Evolutionary conservation across 2,329 filamentous ascomycete genomes (phyloP), one percentile per base, ranked within the genome.

Genomic region (Curvularia sp.): DNA sequence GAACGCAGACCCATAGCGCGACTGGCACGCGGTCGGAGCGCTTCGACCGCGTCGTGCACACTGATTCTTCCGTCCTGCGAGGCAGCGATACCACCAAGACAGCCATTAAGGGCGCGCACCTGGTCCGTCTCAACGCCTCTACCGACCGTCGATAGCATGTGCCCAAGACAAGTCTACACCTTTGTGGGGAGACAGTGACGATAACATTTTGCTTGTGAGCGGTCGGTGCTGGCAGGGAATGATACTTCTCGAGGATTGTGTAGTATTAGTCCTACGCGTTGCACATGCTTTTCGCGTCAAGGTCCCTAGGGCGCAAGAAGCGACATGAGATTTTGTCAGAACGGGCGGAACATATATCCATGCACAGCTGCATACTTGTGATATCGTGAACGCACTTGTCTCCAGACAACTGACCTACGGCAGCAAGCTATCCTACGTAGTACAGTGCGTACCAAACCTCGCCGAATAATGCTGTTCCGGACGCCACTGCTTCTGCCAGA

Each of bases 161-260:
- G 32, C 13, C 32, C 5, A 34, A 34, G 32, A 15, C 32, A 15
- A 13, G 12, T 34, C 13, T 42, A 12, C 18, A 25, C 21, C 8
- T 13, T 13, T 49, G 21, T 87, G 85, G 84, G 77, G 71, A 7
- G 87, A 85, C 56, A 85, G 85, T 0, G 76, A 84, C 49, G 78
- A 80, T 7, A 79, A 81, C 39, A 81, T 88, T 0, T 87, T 81
- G 79, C 66, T 87, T 12, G 78, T 80, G 0, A 86, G 86, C 5
- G 83, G 84, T 0, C 88, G 85, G 86, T 88, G 85, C 63, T 87
- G 85, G 85, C 86, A 88, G 69, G 86, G 86, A 2, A 85, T 88
- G 84, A 84, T 88, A 1, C 64, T 88, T 15, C 70, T 88, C 3
- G 86, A 87, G 68, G 86, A 86, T 1, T 88, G 86, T 54, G 77